Conservation (phyloP, 257 asterid species). For the Ajuga chamaepitys region DNA sequence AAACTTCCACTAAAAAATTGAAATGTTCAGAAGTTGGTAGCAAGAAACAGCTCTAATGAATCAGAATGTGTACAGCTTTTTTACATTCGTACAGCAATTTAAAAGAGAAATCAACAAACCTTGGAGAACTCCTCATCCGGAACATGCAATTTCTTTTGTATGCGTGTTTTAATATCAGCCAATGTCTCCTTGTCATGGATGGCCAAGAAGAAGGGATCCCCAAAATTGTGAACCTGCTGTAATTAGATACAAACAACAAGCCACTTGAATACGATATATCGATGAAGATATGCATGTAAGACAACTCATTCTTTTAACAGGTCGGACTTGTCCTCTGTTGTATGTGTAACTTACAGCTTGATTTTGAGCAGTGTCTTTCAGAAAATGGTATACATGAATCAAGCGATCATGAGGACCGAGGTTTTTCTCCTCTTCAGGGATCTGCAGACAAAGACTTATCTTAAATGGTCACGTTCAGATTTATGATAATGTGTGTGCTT, state of each 20-base stretch:
- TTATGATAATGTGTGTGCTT: not conserved
- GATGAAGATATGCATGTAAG: not conserved
- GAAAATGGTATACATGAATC: slow-evolving; percentile 58
- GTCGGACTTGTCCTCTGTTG: not conserved
- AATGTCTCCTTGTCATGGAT: slow-evolving; percentile 65
- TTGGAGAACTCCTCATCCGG: slow-evolving; percentile 65
- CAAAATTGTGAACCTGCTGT: slow-evolving; percentile 55
- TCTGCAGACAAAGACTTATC: slow-evolving; percentile 27
- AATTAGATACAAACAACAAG: slow-evolving; percentile 1
- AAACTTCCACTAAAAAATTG: slow-evolving; percentile 51
- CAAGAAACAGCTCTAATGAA: not conserved
- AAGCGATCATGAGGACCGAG: slow-evolving; percentile 50
- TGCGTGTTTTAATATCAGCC: slow-evolving; percentile 46
- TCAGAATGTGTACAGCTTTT: not conserved
- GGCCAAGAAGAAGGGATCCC: slow-evolving; percentile 65
- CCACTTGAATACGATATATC: not conserved
- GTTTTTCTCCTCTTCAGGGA: slow-evolving; percentile 67
- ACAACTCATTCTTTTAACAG: not conserved
- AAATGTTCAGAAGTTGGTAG: slow-evolving; percentile 8
- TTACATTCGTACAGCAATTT: not conserved
- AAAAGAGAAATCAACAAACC: slow-evolving; percentile 27
- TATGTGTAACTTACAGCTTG: slow-evolving; percentile 33
- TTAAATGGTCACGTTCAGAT: not conserved
- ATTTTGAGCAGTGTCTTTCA: slow-evolving; percentile 47
- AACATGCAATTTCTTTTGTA: slow-evolving; percentile 59